Evolutionary conservation across 495 filamentous ascomycete genomes (phyloP).

Genomic region (Annulohypoxylon stygium): DNA sequence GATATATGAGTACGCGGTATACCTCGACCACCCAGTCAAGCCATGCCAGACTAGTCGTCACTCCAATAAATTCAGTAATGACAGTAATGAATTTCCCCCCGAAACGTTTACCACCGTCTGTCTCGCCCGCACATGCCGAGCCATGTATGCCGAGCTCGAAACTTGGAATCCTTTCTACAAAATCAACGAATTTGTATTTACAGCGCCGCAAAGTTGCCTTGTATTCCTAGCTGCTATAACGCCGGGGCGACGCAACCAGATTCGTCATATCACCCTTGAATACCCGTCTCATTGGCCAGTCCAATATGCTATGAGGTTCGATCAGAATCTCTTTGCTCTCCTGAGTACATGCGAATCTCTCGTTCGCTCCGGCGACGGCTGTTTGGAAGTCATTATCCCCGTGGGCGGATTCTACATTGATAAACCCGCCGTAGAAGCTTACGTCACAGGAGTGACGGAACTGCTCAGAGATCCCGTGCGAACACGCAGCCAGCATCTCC

Average conservation of each 20-base stretch:
- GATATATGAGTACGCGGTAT: constrained; percentile 22
- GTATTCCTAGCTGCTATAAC: constrained; percentile 8
- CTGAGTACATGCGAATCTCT: background rate
- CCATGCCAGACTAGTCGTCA: background rate
- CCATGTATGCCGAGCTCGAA: constrained; percentile 26
- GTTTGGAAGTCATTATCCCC: too few species aligned
- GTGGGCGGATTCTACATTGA: too few species aligned
- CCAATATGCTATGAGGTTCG: background rate
- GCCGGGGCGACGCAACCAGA: constrained; percentile 3
- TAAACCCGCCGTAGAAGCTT: too few species aligned
- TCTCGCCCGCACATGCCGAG: constrained; percentile 26
- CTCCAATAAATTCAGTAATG: constrained; percentile 27
- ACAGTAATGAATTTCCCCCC: too few species aligned
- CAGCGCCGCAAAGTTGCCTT: fast-evolving
- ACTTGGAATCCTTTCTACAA: constrained; percentile 16
- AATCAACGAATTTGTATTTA: constrained; percentile 16
- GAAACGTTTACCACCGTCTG: background rate
- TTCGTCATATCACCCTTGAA: constrained; percentile 4
- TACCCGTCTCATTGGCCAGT: too few species aligned
- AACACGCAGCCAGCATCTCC: too few species aligned
- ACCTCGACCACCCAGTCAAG: background rate
- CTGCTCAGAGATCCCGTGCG: too few species aligned
- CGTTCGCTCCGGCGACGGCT: too few species aligned
- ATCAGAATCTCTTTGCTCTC: background rate
- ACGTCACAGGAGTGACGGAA: too few species aligned